phyloP scores from a whole-genome alignment of 352 stramenopile genomes.

The Aphanomyces invadans region DNA sequence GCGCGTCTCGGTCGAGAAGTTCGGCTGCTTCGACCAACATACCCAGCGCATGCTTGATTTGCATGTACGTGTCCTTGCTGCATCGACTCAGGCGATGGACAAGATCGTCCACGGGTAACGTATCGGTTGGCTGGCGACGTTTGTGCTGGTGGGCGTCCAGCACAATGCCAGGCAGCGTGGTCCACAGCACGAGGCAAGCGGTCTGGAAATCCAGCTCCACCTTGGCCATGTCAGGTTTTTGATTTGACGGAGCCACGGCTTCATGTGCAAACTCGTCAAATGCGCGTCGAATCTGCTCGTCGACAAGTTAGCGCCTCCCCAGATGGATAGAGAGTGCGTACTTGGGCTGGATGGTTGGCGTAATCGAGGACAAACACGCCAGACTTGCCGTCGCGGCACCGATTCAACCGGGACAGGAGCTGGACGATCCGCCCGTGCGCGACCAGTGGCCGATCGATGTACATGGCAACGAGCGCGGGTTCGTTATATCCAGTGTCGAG shows the following conservation, averaged over 20 bases:
- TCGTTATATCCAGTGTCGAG: conserved; percentile 83
- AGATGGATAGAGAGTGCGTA: not conserved
- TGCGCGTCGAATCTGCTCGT: conserved; percentile 41
- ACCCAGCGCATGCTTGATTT: not conserved
- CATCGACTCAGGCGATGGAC: not conserved
- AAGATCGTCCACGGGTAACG: not conserved
- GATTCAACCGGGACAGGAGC: conserved; percentile 74
- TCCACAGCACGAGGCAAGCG: not conserved
- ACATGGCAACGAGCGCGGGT: conserved; percentile 62
- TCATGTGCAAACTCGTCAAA: conserved; percentile 28
- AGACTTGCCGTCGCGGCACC: conserved; percentile 35
- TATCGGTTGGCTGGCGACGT: not conserved
- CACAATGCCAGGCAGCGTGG: not conserved
- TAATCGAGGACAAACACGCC: conserved; percentile 19
- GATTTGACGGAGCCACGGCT: not conserved
- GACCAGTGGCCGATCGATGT: conserved; percentile 70
- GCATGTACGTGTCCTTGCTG: not conserved
- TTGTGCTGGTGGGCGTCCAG: not conserved
- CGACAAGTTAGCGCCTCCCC: not conserved
- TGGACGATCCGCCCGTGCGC: conserved; percentile 65
- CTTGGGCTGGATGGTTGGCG: not conserved
- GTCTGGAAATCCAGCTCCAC: conserved; percentile 2
- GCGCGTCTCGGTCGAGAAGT: not conserved
- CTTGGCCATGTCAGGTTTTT: not conserved
- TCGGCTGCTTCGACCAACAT: not conserved